Evolutionary conservation across 495 filamentous ascomycete species (phyloP).

Genomic region (Penicillium goetzii): DNA sequence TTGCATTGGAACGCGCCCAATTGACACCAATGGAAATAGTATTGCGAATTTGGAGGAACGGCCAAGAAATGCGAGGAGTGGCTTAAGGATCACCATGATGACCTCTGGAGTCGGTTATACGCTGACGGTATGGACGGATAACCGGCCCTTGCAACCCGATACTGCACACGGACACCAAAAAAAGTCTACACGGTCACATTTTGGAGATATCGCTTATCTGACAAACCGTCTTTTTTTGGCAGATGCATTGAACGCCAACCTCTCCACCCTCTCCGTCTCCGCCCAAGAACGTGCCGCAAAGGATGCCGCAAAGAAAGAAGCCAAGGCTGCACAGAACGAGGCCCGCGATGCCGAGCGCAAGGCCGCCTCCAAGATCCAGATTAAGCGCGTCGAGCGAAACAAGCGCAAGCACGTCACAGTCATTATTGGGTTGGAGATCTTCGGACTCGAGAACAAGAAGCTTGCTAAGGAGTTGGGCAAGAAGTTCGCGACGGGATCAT

Average conservation of each 20-base stretch:
- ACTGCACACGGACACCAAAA: background rate
- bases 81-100: conserved; percentile 74
- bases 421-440: conserved; percentile 84
- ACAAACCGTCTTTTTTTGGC: background rate
- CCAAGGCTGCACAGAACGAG: conserved; percentile 84
- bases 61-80: conserved; percentile 97
- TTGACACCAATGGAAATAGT: conserved; percentile 56
- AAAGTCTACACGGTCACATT: background rate
- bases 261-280: conserved; percentile 81
- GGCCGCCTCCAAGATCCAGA: conserved; percentile 77
- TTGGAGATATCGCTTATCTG: background rate
- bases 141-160: background rate
- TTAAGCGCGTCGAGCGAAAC: conserved; percentile 96
- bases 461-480: conserved; percentile 56
- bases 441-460: conserved; percentile 92
- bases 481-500: conserved; percentile 84
- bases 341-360: conserved; percentile 75
- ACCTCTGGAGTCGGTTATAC: conserved; percentile 77
- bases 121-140: conserved; percentile 65
- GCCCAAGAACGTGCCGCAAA: conserved; percentile 91
- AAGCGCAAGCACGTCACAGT: conserved; percentile 96
- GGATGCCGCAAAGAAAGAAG: conserved; percentile 92
- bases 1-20: background rate
- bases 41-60: conserved; percentile 98
- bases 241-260: conserved; percentile 83